A percentile compares a stretch with the other conserved stretches of the same genome.
These are phyloP conservation scores for Monilinia fructigena DNA, from an alignment of 2,329 filamentous ascomycete species.

Conservation along the genomic window DNA sequence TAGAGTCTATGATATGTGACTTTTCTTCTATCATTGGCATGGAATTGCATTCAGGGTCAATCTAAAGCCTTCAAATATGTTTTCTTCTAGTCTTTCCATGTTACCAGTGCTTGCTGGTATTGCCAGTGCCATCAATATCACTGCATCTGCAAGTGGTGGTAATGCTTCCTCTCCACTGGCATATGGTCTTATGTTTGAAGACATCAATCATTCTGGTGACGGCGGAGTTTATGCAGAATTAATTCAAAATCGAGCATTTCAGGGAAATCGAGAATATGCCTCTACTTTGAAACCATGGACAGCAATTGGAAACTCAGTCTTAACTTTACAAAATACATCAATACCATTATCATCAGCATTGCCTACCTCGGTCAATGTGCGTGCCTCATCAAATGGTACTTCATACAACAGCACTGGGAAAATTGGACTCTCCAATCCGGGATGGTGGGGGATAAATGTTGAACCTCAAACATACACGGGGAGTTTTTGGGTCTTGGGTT, in stretches of 20 bases:
- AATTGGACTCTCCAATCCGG: conserved; percentile 52
- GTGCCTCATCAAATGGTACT: conserved; percentile 1
- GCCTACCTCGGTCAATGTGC: conserved; percentile 34
- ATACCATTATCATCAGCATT: conserved; percentile 34
- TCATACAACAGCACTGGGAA: conserved; percentile 29
- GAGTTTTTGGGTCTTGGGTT: conserved; percentile 34
- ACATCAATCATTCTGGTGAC: conserved; percentile 39
- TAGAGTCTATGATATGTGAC: neutral
- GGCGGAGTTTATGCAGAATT: conserved; percentile 60
- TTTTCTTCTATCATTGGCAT: neutral
- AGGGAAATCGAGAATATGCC: conserved; percentile 48
- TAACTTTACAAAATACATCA: conserved; percentile 40
- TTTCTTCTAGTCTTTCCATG: conserved; percentile 10
- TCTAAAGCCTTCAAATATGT: conserved; percentile 13
- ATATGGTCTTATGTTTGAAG: conserved; percentile 40
- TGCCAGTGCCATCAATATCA: conserved; percentile 33
- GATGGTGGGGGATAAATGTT: conserved; percentile 55
- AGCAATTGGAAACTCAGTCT: conserved; percentile 29
- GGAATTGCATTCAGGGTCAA: neutral
- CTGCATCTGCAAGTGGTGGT: conserved; percentile 34
- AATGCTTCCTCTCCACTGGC: conserved; percentile 35
- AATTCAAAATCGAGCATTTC: conserved; percentile 69
- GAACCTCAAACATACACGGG: conserved; percentile 35
- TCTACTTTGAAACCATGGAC: conserved; percentile 46
- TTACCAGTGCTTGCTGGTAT: conserved; percentile 26